Evolutionary conservation across 495 filamentous ascomycete species (phyloP).

Genomic region (Podospora conica): DNA sequence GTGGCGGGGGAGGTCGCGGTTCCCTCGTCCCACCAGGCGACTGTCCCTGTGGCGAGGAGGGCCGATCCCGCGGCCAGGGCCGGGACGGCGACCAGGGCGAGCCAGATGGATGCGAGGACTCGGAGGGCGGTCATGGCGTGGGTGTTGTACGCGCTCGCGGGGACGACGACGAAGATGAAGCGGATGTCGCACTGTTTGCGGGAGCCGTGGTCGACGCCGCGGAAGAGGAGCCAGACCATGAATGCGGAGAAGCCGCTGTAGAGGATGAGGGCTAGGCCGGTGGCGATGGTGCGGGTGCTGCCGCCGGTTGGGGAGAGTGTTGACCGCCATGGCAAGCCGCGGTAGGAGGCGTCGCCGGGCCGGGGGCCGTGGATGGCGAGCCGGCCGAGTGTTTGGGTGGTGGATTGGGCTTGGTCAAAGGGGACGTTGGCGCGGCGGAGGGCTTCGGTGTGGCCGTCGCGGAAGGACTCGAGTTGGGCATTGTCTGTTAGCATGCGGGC

Average conservation of each 20-base stretch:
- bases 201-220: slow-evolving; percentile 3
- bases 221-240: slow-evolving; percentile 15
- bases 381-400: slow-evolving; percentile 6
- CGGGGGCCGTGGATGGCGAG: slow-evolving; percentile 7
- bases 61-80: background rate
- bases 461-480: slow-evolving; percentile 9
- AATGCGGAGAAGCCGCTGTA: slow-evolving; percentile 11
- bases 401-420: slow-evolving; percentile 12
- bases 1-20: background rate
- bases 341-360: background rate
- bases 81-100: slow-evolving; percentile 5
- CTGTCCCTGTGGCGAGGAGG: background rate
- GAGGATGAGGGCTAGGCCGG: slow-evolving; percentile 5
- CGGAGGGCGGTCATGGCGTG: slow-evolving; percentile 9
- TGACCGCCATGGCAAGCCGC: background rate
- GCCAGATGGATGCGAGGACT: slow-evolving; percentile 8
- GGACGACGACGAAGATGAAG: slow-evolving; percentile 11
- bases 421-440: slow-evolving; percentile 10
- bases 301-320: too few relatives aligned
- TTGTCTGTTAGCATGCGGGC: slow-evolving; percentile 11
- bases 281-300: background rate
- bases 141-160: slow-evolving; percentile 12
- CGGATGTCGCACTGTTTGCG: slow-evolving; percentile 7
- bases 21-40: background rate
- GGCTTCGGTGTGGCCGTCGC: slow-evolving; percentile 13